Evolutionary conservation across 768 basidiomycete species (phyloP), one percentile per base, ranked within the genome.

Genomic region (Cyathus striatus): DNA sequence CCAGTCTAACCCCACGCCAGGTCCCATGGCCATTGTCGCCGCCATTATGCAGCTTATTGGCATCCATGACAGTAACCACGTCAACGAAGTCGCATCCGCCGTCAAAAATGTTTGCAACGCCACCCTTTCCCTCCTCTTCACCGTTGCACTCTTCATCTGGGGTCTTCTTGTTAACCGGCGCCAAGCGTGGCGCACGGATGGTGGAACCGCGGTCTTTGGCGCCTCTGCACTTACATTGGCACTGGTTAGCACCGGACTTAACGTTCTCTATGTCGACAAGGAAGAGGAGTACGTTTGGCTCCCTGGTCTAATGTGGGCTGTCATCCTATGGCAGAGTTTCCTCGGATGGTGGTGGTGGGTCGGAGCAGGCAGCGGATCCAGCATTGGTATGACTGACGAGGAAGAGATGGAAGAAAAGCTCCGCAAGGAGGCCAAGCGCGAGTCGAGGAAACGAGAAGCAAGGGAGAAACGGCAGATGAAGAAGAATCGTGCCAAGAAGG

Each of bases 331-430:
- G 96, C 96, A 99, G 71, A 90, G 81, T 62, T 95, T 94, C 63
- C 64, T 96, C 17, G 92, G 90, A 0, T 97, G 91, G 90, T 97
- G 93, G 93, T 97, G 93, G 93, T 97, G 92, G 92, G 91, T 92
- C 12, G 93, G 93, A n/a, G 81, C 86, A 2, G 87, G 91, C 4
- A 90, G 86, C 72, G 88, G 84, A 6, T 74, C 83, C 22, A 64
- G 65, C 5, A 49, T 69, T 5, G 30, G 14, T 5, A n/a, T 10
- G 24, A 76, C 53, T 23, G 57, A 58, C n/a, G 59, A 64, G 23
- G 65, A 66, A 6, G 84, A 86, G 49, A 71, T 89, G 38, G 82
- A 87, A 52, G 83, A 88, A 43, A 71, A 79, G 43, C 60, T 84
- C 36, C 47, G 57, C 21, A 65, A 64, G 40, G 66, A 79, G 52